phyloP scores from a whole-genome alignment of 805 yeast species.

The Hanseniaspora valbyensis region DNA sequence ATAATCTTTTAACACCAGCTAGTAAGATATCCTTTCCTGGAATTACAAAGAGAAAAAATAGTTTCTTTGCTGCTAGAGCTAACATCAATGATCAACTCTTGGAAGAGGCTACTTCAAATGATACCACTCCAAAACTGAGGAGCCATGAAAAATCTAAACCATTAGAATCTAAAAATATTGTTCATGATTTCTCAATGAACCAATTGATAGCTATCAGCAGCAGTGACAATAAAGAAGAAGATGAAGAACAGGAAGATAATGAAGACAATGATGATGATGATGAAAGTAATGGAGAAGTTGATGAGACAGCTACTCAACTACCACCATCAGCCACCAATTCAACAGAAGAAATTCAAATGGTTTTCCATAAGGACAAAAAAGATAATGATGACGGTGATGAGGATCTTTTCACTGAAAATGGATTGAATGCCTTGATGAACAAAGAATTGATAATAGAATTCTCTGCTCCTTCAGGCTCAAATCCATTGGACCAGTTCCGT shows the following conservation, averaged over 20 bases:
- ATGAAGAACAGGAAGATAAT: not conserved
- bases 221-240: not conserved
- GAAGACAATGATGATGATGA: not conserved
- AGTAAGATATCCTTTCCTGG: not conserved
- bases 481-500: not conserved
- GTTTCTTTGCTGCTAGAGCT: not conserved
- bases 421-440: constrained; percentile 8
- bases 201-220: constrained; percentile 8
- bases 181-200: constrained; percentile 9
- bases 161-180: not conserved
- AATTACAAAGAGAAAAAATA: not conserved
- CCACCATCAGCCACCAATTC: not conserved
- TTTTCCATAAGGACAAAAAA: constrained; percentile 6
- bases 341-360: constrained; percentile 11
- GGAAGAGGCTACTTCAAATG: constrained; percentile 8
- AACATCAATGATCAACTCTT: constrained; percentile 4
- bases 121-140: not conserved
- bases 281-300: not conserved
- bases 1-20: constrained; percentile 24
- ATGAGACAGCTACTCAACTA: not conserved
- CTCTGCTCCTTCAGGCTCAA: not conserved
- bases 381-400: constrained; percentile 1
- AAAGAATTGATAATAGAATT: constrained; percentile 11
- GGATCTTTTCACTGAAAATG: constrained; percentile 7
- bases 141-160: not conserved